Evolutionary conservation across 495 filamentous ascomycete genomes (phyloP), one percentile per base, ranked within the genome.

Genomic region (Penicillium mononematosum): DNA sequence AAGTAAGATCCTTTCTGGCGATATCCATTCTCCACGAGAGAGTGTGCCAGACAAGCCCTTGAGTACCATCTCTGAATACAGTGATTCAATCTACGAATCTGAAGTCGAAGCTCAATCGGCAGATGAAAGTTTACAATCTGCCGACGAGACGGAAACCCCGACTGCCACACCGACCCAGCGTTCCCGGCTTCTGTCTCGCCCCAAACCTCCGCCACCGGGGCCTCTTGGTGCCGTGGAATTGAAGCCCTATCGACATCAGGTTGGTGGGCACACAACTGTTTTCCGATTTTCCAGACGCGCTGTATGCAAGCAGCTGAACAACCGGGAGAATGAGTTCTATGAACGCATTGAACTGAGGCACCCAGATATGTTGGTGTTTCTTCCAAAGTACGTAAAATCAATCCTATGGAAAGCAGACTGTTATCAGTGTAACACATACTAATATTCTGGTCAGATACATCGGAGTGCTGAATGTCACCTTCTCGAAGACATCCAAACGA

Each of bases 291-390:
- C 94, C 20, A 84, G 88, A 45, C 85, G 91, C 59, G 94, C 94
- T 52, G 93, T 98, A 17, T 98, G 95, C 79, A 98, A 98, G 71
- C 91, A 96, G 75, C 82, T 98, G 59, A 98, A 94, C 70, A 98
- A 96, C 65, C 79, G 91, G 63, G 94, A 98, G 65, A 98, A 98
- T 74, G 90, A 96, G 72, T 98, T 98, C 66, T 98, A 98, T 69
- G 94, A 98, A 71, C 94, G 86, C 52, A 87, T 98, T 60, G 94
- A 98, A 76, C 82, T 81, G 58, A 82, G 88, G 53, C 93, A 98
- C 71, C 90, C 92, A 41, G 87, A 96, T 60, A 79, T 98, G 65
- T 76, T 98, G 54, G 83, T 85, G 22, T 98, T 98, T 72, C 75
- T 98, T 54, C 94, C 94, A 43, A 93, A 90, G 92, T 96, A 81